Percentiles rank a stretch among this genome's conserved stretches.
Conservation (phyloP, 1,284 basidiomycete genomes). For the Cutaneotrichosporon sp. region DNA sequence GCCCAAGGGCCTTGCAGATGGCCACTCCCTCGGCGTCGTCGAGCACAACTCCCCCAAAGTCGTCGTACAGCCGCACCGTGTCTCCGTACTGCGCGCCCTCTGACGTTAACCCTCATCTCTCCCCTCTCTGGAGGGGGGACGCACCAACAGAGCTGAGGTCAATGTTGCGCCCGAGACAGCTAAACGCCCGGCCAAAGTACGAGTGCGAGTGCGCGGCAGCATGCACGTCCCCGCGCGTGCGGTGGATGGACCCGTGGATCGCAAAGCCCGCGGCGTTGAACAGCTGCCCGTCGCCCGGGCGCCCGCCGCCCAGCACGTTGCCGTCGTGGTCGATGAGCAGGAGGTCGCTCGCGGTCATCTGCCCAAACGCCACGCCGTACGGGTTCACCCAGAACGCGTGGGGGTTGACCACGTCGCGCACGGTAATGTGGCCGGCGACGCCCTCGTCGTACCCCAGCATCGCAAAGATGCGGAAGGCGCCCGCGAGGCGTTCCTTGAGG, state of each 20-base stretch:
- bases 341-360: conserved; percentile 58
- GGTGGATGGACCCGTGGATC: conserved; percentile 62
- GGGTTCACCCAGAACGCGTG: conserved; percentile 63
- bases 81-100: conserved; percentile 41
- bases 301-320: conserved; percentile 56
- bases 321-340: conserved; percentile 60
- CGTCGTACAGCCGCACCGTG: conserved; percentile 41
- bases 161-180: conserved; percentile 61
- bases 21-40: conserved; percentile 51
- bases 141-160: conserved; percentile 59
- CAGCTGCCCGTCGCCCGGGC: conserved; percentile 38
- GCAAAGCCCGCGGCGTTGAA: conserved; percentile 59
- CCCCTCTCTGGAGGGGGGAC: no score
- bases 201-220: conserved; percentile 68
- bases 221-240: conserved; percentile 63
- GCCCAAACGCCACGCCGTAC: conserved; percentile 54
- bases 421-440: conserved; percentile 66
- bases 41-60: conserved; percentile 54
- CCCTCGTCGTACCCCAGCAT: conserved; percentile 64
- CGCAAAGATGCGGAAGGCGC: conserved; percentile 50
- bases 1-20: conserved; percentile 51
- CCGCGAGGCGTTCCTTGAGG: conserved; percentile 60
- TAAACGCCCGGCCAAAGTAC: conserved; percentile 64
- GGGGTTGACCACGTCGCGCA: conserved; percentile 60
- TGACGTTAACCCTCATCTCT: neutral